Evolutionary conservation across 345 rosid species (phyloP), one percentile per base, ranked within the genome.

Genomic region (Mercurialis annua): DNA sequence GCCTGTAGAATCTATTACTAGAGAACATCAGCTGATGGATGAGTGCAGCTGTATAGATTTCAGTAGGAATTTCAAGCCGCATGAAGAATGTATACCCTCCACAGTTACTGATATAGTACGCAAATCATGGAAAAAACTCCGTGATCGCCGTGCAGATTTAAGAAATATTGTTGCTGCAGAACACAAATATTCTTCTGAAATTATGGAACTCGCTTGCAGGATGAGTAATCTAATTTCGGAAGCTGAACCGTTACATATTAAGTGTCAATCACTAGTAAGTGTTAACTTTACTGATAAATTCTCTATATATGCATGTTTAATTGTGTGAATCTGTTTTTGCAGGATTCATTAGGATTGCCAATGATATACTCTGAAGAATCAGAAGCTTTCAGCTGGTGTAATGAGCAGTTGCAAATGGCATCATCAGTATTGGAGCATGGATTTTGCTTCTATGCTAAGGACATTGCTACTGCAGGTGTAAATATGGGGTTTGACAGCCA

Each of bases 41-140:
- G 89, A 94, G 77, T 88, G 98, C 71, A 91, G 98, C 75, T 84
- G 93, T 51, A 73, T 94, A 75, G 89, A 80, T 78, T 83, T 88
- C 64, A 81, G 75, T 62, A 75, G 62, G 76, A 80, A 62, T 65
- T 50, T 70, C 72, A 68, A 74, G 65, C 54, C 67, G 15, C 21
- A 64, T 60, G 67, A 71, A 78, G 75, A 81, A 46, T n/a, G 27
- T 38, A 75, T 48, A 24, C 50, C 72, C 70, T 53, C 33, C 48
- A 44, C 62, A 34, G 71, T 64, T 18, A 74, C 66, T 67, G 52
- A 81, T 73, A 46, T 67, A 14, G 97, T 87, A 40, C 86, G 77
- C 75, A 85, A 86, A 23, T 77, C 89, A 51, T 91, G 98, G 99
- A 71, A 55, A 71, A 81, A 76, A 65, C 93, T 94, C 47, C 77